A percentile compares a stretch with the other conserved stretches of the same genome.
These are phyloP conservation scores for Globisporangium apiculatum DNA, from an alignment of 352 stramenopile species.

Conservation along the genomic window DNA sequence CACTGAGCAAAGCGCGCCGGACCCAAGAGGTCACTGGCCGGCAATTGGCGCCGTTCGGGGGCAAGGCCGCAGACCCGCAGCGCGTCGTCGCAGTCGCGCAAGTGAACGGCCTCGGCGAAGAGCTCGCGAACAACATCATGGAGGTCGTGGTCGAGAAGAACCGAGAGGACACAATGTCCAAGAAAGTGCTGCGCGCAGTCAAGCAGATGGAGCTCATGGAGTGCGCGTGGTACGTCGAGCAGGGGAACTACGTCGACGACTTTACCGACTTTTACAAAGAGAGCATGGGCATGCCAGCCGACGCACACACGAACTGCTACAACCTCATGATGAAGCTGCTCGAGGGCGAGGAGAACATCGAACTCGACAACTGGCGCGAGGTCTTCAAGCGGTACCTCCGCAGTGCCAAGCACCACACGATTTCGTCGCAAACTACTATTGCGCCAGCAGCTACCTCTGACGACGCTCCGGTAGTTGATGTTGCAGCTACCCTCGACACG, in stretches of 20 bases:
- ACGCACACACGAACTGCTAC: slow-evolving; percentile 14
- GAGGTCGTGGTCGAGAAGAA: background rate
- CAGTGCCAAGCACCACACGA: background rate
- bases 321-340: slow-evolving; percentile 14
- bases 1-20: slow-evolving; percentile 4
- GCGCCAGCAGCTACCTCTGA: background rate
- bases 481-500: background rate
- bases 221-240: slow-evolving; percentile 26
- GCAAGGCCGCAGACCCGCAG: background rate
- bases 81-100: background rate
- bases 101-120: background rate
- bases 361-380: slow-evolving; percentile 13
- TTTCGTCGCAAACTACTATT: background rate
- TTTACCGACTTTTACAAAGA: slow-evolving; percentile 16
- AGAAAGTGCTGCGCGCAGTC: background rate
- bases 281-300: slow-evolving; percentile 15
- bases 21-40: background rate
- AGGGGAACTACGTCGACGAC: slow-evolving; percentile 18
- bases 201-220: slow-evolving; percentile 31
- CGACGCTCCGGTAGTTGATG: background rate
- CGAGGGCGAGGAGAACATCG: slow-evolving; percentile 13
- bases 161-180: background rate
- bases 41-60: background rate
- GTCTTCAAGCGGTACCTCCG: slow-evolving; percentile 13
- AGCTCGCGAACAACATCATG: background rate